These are phyloP conservation scores for Pseudocercospora fuligena DNA, from an alignment of 2,329 filamentous ascomycete genomes.

Conservation along the genomic window DNA sequence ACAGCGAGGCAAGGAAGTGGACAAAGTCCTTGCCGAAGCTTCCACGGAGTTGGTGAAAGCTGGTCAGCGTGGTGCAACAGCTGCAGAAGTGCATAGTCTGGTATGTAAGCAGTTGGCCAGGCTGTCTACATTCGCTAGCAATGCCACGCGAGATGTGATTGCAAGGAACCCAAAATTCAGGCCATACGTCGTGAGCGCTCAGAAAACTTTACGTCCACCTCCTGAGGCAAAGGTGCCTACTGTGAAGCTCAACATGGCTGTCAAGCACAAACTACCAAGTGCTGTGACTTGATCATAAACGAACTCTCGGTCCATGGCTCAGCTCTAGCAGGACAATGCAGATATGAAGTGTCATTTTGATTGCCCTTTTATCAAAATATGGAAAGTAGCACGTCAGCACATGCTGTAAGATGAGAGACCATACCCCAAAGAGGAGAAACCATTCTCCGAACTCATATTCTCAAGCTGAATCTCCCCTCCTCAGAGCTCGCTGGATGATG, in stretches of 20 bases:
- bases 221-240: conserved; percentile 32
- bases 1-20: conserved; percentile 34
- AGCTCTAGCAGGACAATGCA: not conserved
- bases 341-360: not conserved
- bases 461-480: not conserved
- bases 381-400: not conserved
- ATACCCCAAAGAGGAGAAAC: not conserved
- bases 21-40: conserved; percentile 31
- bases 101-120: conserved; percentile 32
- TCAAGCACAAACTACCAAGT: conserved; percentile 29
- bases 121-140: conserved; percentile 32
- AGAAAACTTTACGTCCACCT: conserved; percentile 26
- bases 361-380: not conserved
- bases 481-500: not conserved
- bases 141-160: conserved; percentile 34
- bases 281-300: conserved; percentile 8
- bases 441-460: not conserved
- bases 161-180: conserved; percentile 36
- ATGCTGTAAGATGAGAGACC: not conserved
- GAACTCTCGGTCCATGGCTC: not conserved
- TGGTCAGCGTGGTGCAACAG: conserved; percentile 26
- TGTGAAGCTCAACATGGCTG: conserved; percentile 35
- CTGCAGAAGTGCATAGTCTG: conserved; percentile 30
- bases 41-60: conserved; percentile 31
- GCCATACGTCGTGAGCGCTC: conserved; percentile 27